These are phyloP conservation scores for Plasmodium coatneyi DNA, from an alignment of 169 alveolate species.

Conservation along the genomic window DNA sequence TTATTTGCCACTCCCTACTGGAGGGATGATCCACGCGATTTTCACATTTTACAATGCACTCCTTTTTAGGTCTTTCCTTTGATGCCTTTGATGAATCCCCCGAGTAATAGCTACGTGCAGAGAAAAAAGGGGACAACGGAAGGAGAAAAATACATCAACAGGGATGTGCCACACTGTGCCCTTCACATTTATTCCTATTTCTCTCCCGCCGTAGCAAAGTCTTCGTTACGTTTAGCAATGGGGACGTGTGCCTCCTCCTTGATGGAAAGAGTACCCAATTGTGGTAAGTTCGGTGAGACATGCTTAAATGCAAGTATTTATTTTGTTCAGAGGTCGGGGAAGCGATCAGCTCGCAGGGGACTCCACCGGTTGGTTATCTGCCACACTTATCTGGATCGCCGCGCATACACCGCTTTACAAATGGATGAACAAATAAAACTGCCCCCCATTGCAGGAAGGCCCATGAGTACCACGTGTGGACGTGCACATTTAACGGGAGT, in stretches of 20 bases:
- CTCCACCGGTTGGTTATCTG: not conserved
- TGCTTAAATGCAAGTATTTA: not conserved
- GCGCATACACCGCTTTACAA: not conserved
- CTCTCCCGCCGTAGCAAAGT: conserved; percentile 12
- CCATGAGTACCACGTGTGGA: conserved; percentile 72
- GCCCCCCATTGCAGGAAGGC: conserved; percentile 39
- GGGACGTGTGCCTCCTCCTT: conserved; percentile 44
- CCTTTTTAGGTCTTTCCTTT: conserved; percentile 56
- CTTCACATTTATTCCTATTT: not conserved
- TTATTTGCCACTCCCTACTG: not conserved
- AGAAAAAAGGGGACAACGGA: not conserved
- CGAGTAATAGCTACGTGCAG: conserved; percentile 17
- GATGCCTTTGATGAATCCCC: conserved; percentile 41
- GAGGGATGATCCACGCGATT: not conserved
- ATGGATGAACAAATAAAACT: not conserved
- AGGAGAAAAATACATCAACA: not conserved
- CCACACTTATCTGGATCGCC: not conserved
- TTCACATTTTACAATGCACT: not conserved
- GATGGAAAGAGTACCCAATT: conserved; percentile 1
- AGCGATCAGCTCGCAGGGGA: not conserved
- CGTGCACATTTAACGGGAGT: conserved; percentile 41
- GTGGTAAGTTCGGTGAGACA: conserved; percentile 16
- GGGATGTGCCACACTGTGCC: not conserved
- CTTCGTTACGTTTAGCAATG: conserved; percentile 58
- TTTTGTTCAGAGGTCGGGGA: not conserved